phyloP scores from a whole-genome alignment of 208 protist species.

The Jaenimonas drosophilae region DNA sequence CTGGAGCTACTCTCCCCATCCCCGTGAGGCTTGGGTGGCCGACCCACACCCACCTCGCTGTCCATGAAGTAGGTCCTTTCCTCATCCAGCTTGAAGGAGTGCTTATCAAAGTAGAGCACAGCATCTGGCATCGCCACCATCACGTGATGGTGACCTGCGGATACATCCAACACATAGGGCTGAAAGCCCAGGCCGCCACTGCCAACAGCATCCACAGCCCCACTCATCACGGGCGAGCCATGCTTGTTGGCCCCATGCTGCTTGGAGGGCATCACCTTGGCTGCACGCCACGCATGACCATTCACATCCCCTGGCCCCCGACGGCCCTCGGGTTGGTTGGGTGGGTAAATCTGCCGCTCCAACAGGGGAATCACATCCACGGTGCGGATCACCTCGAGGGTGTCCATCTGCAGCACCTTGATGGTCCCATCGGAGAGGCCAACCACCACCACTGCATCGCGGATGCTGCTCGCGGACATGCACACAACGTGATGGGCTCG shows the following conservation, averaged over 20 bases:
- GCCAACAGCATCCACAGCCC: not conserved
- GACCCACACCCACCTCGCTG: constrained; percentile 3
- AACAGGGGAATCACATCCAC: constrained; percentile 8
- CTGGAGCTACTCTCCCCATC: not conserved
- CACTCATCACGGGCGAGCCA: not conserved
- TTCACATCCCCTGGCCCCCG: too few relatives aligned
- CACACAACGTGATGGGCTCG: constrained; percentile 21
- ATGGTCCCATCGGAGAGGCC: constrained; percentile 49
- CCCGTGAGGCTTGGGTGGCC: not conserved
- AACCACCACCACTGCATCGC: constrained; percentile 29
- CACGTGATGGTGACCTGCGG: constrained; percentile 10
- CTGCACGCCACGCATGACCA: not conserved
- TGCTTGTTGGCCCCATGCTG: not conserved
- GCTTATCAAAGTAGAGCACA: constrained; percentile 17
- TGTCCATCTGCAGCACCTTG: constrained; percentile 44
- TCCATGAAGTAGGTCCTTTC: constrained; percentile 8
- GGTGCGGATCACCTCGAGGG: constrained; percentile 24
- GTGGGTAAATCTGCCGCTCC: not conserved
- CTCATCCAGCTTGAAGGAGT: constrained; percentile 10
- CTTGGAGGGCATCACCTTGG: not conserved
- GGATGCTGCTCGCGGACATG: constrained; percentile 20
- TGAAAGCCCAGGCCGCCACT: not conserved
- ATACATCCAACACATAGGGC: constrained; percentile 8
- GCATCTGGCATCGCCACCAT: constrained; percentile 14
- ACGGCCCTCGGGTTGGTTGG: not conserved